Evolutionary conservation across 805 yeast genomes (phyloP), one percentile per base, ranked within the genome.

Genomic region (Starmerella sp.): DNA sequence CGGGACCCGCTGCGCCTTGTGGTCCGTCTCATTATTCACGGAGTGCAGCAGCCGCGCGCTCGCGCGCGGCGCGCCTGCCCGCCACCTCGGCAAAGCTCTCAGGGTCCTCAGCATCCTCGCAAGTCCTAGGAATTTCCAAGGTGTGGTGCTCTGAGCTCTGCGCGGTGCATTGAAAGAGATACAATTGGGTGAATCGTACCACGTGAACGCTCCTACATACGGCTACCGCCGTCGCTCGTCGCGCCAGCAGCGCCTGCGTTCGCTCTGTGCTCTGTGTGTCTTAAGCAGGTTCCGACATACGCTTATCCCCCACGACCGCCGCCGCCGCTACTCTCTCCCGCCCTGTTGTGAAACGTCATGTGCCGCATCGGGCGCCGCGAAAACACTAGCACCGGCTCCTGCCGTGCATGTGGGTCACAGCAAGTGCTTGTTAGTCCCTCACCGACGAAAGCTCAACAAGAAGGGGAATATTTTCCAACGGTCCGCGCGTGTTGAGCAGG

Each of bases 1-100:
- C 43, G 59, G 59, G 31, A 61, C 53, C n/a, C 29, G 30, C 58
- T 62, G 63, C 37, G 64, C 63, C 17, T 41, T 48, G 48, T 47
- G 50, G 54, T 55, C 54, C 41, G 50, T n/a, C 36, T 44, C 14
- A 53, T 56, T 35, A 15, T 15, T 35, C 52, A 38, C 37, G 31
- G 51, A 14, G 34, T 30, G 47, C 28, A 44, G 10, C 35, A 5
- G 48, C 22, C 55, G 54, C 37, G 41, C 39, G n/a, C 35, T 34
- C 41, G 34, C 50, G 22, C 42, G 48, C 54, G 42, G 36, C 30
- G 53, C 43, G 15, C 39, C 42, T 41, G 31, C 49, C 39, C 49
- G 49, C 49, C 31, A 34, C 31, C 52, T 50, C 48, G 54, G 56
- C 51, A 53, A 50, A 11, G 51, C 22, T 53, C 44, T 53, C 22